Evolutionary conservation across 371 early-diverging fungal species (phyloP).

Genomic region (Blakeslea trispora): DNA sequence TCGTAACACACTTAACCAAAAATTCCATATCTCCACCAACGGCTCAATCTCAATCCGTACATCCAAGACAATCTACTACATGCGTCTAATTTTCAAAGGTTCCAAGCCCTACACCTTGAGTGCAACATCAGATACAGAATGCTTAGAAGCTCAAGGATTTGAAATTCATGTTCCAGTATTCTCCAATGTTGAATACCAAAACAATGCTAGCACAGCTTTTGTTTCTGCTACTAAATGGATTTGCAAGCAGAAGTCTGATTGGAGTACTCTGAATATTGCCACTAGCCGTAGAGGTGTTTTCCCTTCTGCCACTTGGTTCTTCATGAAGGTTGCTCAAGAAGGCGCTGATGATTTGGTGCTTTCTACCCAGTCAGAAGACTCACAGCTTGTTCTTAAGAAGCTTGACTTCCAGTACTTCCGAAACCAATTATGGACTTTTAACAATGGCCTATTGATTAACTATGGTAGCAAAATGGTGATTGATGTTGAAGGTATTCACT

Average conservation of each 20-base stretch:
- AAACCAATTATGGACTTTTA: slow-evolving; percentile 56
- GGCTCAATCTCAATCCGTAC: slow-evolving; percentile 37
- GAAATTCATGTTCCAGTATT: slow-evolving; percentile 40
- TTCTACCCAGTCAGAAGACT: slow-evolving; percentile 21
- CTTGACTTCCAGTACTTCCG: slow-evolving; percentile 34
- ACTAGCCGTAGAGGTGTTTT: slow-evolving; percentile 34
- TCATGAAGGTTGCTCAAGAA: slow-evolving; percentile 33
- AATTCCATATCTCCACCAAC: slow-evolving; percentile 29
- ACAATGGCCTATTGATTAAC: slow-evolving; percentile 54
- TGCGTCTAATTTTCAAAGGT: slow-evolving; percentile 29
- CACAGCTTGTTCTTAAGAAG: slow-evolving; percentile 28
- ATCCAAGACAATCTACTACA: slow-evolving; percentile 29
- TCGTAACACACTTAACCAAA: slow-evolving; percentile 32
- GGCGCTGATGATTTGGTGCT: slow-evolving; percentile 33
- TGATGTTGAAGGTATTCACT: slow-evolving; percentile 35
- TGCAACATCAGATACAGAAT: slow-evolving; percentile 21
- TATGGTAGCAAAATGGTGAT: slow-evolving; percentile 51
- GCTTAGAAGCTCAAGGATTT: slow-evolving; percentile 22
- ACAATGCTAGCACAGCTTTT: slow-evolving; percentile 16
- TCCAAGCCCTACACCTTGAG: slow-evolving; percentile 15
- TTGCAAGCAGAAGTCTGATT: slow-evolving; percentile 27
- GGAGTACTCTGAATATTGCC: slow-evolving; percentile 22
- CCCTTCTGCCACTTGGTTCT: slow-evolving; percentile 44
- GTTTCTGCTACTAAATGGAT: slow-evolving; percentile 25
- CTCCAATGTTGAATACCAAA: slow-evolving; percentile 27